Base-by-base conservation (phyloP, 108 stramenopile genomes). In the Pseudonitzschia multiseries region DNA sequence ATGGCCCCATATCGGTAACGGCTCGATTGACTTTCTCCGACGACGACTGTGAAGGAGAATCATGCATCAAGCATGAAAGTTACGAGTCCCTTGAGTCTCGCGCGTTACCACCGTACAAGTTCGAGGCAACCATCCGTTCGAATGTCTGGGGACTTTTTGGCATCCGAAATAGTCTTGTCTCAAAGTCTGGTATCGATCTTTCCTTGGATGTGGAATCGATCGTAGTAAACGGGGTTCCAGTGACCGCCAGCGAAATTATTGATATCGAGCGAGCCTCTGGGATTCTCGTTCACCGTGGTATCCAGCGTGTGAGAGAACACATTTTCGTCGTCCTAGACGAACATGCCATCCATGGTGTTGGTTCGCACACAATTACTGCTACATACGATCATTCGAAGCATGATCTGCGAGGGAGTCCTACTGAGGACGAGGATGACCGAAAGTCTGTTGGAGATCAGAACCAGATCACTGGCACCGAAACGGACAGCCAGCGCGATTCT, bases 1-100 rank as follows among this genome's bases (percentile, higher is more conserved):
- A 50, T 2, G 83, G 83, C 10, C 44, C 14, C 0, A 77, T 83
- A 52, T 28, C 21, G n/a, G 68, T 83, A 8, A 53, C 69, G 43
- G 83, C 76, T 13, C 71, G 50, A 17, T 57, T 76, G 48, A 27
- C 57, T 0, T n/a, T 22, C 29, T 14, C 1, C 14, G 46, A 18
- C 12, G n/a, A n/a, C n/a, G n/a, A n/a, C n/a, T n/a, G n/a, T n/a
- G n/a, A n/a, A n/a, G n/a, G n/a, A n/a, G n/a, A n/a, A n/a, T n/a
- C n/a, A n/a, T n/a, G n/a, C n/a, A n/a, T n/a, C n/a, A n/a, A n/a
- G n/a, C n/a, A n/a, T n/a, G n/a, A n/a, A n/a, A n/a, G n/a, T n/a
- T n/a, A n/a, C n/a, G n/a, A n/a, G n/a, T n/a, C n/a, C n/a, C n/a
- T n/a, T n/a, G 36, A 6, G 36, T 36, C 36, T 36, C 36, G 2